These are phyloP conservation scores for Boletus holoroseus DNA, from an alignment of 1,284 basidiomycete genomes.

Conservation along the genomic window DNA sequence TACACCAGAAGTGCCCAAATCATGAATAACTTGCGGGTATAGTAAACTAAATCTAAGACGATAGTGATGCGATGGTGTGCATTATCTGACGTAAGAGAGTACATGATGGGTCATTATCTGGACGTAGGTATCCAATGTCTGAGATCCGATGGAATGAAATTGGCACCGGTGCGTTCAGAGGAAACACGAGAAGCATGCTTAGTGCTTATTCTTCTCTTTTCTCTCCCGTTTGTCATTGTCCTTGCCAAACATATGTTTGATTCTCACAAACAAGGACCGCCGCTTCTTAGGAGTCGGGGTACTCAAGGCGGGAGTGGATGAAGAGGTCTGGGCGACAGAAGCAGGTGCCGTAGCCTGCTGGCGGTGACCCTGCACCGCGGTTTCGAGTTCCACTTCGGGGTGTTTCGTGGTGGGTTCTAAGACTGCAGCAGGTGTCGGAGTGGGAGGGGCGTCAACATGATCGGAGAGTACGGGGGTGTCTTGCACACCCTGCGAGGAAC, in stretches of 20 bases:
- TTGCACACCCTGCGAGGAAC: not conserved
- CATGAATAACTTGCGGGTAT: slow-evolving; percentile 15
- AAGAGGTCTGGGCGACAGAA: not conserved
- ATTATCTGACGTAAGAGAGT: slow-evolving; percentile 15
- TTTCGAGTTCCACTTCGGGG: not conserved
- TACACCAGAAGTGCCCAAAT: not conserved
- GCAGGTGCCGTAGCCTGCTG: not conserved
- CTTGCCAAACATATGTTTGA: slow-evolving; percentile 42
- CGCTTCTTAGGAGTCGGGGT: slow-evolving; percentile 37
- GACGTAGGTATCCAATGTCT: slow-evolving; percentile 4
- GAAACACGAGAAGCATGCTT: not conserved
- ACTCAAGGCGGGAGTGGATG: slow-evolving; percentile 21
- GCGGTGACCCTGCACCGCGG: not conserved
- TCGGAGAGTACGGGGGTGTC: not conserved
- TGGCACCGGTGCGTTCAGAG: not conserved
- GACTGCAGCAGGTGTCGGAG: not conserved
- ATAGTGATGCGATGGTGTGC: slow-evolving; percentile 10
- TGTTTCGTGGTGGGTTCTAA: slow-evolving; percentile 1
- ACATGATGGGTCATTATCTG: slow-evolving; percentile 21
- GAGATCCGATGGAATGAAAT: not conserved
- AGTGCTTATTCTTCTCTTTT: slow-evolving; percentile 20
- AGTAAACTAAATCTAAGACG: slow-evolving; percentile 24
- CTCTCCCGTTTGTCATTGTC: slow-evolving; percentile 25
- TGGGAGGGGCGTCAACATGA: not conserved
- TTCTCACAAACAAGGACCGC: slow-evolving; percentile 41